These are phyloP conservation scores for Tympanopsis confertula DNA, from an alignment of 2,329 filamentous ascomycete species.

Conservation along the genomic window DNA sequence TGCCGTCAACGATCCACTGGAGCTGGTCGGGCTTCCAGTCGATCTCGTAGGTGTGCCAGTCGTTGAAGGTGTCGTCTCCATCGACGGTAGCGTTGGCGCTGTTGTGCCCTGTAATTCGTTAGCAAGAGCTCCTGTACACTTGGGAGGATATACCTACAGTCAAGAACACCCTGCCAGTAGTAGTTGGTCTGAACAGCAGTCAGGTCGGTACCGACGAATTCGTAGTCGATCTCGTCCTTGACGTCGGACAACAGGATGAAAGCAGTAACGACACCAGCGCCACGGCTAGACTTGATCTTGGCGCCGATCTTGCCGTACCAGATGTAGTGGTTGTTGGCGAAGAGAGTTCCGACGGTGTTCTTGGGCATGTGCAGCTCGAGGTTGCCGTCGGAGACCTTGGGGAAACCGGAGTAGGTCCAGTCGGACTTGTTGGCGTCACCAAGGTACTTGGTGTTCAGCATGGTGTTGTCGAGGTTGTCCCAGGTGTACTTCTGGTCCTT, in stretches of 20 bases:
- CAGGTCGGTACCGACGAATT: constrained; percentile 78
- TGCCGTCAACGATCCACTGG: constrained; percentile 77
- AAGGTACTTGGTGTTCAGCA: constrained; percentile 69
- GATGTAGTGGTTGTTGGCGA: constrained; percentile 76
- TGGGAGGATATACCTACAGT: constrained; percentile 68
- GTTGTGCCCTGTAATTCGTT: neutral
- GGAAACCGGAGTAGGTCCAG: constrained; percentile 79
- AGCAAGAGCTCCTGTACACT: no score
- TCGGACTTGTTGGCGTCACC: constrained; percentile 70
- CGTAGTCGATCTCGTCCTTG: constrained; percentile 97
- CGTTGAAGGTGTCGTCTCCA: constrained; percentile 53
- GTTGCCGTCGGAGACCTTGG: constrained; percentile 54
- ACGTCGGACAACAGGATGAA: constrained; percentile 93
- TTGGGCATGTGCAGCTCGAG: constrained; percentile 82
- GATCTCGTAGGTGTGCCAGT: constrained; percentile 84
- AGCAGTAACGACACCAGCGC: constrained; percentile 83
- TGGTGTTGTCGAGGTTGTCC: constrained; percentile 57
- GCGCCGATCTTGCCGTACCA: constrained; percentile 95
- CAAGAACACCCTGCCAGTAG: constrained; percentile 86
- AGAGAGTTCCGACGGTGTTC: constrained; percentile 72
- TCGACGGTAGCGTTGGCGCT: neutral
- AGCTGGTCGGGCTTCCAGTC: constrained; percentile 82
- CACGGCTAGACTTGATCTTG: constrained; percentile 72
- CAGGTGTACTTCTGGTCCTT: constrained; percentile 64
- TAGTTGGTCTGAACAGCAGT: constrained; percentile 79